Evolutionary conservation across 176 grass and related monocot species (phyloP), one percentile per base, ranked within the genome.

Genomic region (Thinopyrum elongatum): DNA sequence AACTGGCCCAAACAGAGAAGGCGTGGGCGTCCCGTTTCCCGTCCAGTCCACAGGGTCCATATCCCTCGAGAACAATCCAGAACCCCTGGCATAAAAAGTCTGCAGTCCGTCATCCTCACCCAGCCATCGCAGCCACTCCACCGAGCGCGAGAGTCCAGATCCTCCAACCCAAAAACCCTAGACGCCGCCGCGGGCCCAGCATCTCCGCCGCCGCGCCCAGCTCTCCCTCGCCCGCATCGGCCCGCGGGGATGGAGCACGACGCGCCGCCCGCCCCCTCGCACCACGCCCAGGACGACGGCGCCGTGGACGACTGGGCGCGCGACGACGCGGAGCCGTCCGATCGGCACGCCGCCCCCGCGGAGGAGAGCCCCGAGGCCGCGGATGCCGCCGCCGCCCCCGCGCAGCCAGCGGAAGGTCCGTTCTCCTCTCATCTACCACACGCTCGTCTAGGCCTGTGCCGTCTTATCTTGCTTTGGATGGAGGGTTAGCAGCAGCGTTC

Each of bases 291-390:
- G 30, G 84, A 80, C 16, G 90, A 51, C 16, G 67, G 58, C 74
- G 44, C 75, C 66, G 75, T 82, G 44, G 87, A 89, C 39, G 94
- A 95, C 31, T 95, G 94, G 94, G 92, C 86, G 29, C 76, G 80
- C n/a, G 94, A 95, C 7, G 86, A 91, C 31, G 91, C 77, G 72
- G 94, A 87, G 39, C 80, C 60, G 19, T 33, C 80, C 60, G n/a
- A 89, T 86, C 80, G 7, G 28, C 12, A 73, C 38, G 69, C 0
- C 39, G 7, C 46, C 63, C 21, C 59, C 7, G 6, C 28, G 7
- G 78, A 68, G 22, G 70, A 58, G 55, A 58, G 10, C 9, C 10
- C 22, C 35, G 73, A 72, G 51, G 26, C 21, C 12, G 36, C 26
- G 2, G n/a, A 3, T 8, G 70, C 57, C 73, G 47, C 59, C 39